Percentiles rank a stretch among this genome's conserved stretches.
Evolutionary conservation across 2,329 filamentous ascomycete genomes (phyloP).

Genomic region (Leptosphaerulina australis): DNA sequence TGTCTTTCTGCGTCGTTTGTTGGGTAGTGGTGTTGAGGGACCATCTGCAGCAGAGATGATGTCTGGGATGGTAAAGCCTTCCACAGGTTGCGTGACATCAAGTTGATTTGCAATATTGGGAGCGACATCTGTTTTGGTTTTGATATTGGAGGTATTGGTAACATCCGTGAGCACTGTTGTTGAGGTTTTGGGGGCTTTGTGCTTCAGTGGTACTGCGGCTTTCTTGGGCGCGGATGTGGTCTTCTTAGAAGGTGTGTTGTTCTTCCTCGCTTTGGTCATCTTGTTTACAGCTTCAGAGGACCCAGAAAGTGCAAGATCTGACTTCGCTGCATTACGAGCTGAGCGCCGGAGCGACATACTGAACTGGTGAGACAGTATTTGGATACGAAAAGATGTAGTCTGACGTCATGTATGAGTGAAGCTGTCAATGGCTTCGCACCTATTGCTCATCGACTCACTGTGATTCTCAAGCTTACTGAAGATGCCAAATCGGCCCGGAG

Average conservation of each 20-base stretch:
- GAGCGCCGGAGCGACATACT: slow-evolving; percentile 62
- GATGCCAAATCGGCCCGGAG: neutral
- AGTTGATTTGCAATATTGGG: neutral
- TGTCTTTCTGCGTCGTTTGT: slow-evolving; percentile 30
- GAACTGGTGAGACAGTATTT: slow-evolving; percentile 6
- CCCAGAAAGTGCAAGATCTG: no score
- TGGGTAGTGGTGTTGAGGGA: slow-evolving; percentile 42
- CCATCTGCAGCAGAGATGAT: slow-evolving; percentile 13
- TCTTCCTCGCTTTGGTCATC: neutral
- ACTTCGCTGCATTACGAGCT: slow-evolving; percentile 51
- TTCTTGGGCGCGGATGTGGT: slow-evolving; percentile 1
- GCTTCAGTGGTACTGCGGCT: slow-evolving; percentile 21
- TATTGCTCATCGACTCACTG: slow-evolving; percentile 52
- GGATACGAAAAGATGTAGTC: slow-evolving; percentile 11
- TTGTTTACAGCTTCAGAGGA: neutral
- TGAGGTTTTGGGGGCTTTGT: slow-evolving; percentile 25
- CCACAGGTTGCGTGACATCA: neutral
- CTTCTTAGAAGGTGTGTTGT: neutral
- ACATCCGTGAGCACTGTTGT: neutral
- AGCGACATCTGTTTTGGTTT: neutral
- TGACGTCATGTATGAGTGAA: slow-evolving; percentile 31
- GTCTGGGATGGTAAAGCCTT: slow-evolving; percentile 1
- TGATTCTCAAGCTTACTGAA: neutral
- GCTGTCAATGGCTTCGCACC: slow-evolving; percentile 25
- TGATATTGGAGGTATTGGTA: neutral